Conservation (phyloP, 805 yeast genomes). For the Metschnikowia rubicola region DNA sequence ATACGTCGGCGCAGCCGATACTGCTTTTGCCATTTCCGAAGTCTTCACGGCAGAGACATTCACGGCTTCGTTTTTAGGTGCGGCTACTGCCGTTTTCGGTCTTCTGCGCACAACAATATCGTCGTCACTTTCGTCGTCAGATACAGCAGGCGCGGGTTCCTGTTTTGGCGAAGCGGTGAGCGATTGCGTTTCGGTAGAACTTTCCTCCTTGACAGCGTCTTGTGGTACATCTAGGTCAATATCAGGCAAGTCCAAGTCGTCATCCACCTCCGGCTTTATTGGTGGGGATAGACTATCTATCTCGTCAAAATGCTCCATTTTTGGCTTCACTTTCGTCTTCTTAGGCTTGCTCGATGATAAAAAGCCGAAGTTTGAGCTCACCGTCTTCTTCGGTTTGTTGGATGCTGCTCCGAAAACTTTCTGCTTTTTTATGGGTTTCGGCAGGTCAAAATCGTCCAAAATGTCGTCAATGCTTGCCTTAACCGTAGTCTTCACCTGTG, state of each 20-base stretch:
- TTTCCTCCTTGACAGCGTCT: not conserved
- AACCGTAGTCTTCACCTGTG: slow-evolving; percentile 24
- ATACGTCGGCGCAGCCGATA: slow-evolving; percentile 22
- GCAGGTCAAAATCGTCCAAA: slow-evolving; percentile 17
- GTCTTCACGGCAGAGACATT: slow-evolving; percentile 41
- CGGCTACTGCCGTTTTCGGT: slow-evolving; percentile 47
- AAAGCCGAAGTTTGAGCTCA: slow-evolving; percentile 28
- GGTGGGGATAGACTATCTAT: slow-evolving; percentile 11
- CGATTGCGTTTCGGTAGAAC: not conserved
- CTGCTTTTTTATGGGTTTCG: slow-evolving; percentile 11
- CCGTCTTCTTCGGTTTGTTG: slow-evolving; percentile 39
- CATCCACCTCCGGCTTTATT: slow-evolving; percentile 4
- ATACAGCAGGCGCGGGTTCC: not conserved
- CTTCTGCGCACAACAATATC: slow-evolving; percentile 56
- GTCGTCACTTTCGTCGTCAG: slow-evolving; percentile 41
- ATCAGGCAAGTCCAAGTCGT: slow-evolving; percentile 16
- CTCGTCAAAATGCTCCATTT: slow-evolving; percentile 26
- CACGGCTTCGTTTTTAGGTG: slow-evolving; percentile 36
- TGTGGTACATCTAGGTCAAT: slow-evolving; percentile 12
- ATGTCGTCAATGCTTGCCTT: slow-evolving; percentile 19
- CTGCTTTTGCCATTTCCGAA: slow-evolving; percentile 15
- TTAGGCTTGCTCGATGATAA: slow-evolving; percentile 23
- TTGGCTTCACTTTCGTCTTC: slow-evolving; percentile 4
- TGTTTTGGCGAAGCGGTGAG: not conserved
- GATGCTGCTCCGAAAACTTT: slow-evolving; percentile 9